These are phyloP conservation scores for Mariannaea elegans DNA, from an alignment of 2,329 filamentous ascomycete species.

Conservation along the genomic window DNA sequence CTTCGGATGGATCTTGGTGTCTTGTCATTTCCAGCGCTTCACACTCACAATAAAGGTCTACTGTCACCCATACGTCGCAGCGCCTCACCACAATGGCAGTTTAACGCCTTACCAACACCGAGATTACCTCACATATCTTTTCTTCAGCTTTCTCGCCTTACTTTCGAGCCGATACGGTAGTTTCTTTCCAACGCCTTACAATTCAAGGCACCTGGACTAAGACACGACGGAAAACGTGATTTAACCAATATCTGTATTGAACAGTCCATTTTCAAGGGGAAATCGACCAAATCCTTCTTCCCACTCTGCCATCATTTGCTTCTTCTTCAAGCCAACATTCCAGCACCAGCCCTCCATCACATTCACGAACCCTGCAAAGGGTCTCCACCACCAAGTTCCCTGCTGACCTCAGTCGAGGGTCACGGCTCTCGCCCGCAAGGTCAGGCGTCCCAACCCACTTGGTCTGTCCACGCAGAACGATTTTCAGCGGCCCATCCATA, in stretches of 20 bases:
- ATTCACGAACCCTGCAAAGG: conserved; percentile 3
- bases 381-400: conserved; percentile 27
- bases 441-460: conserved; percentile 29
- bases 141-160: too few species aligned
- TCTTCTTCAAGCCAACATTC: conserved; percentile 1
- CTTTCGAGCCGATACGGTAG: too few species aligned
- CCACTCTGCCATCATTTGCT: neutral
- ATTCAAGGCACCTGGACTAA: too few species aligned
- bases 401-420: conserved; percentile 36
- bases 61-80: conserved; percentile 34
- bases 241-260: too few species aligned
- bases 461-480: conserved; percentile 8
- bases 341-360: conserved; percentile 20
- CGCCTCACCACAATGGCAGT: too few species aligned
- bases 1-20: conserved; percentile 1
- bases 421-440: conserved; percentile 31
- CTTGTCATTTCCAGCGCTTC: neutral
- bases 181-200: too few species aligned
- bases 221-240: too few species aligned
- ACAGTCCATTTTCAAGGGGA: too few species aligned
- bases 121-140: too few species aligned
- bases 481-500: neutral
- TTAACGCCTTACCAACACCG: neutral
- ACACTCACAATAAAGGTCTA: too few species aligned
- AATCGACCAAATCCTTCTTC: too few species aligned